Conservation (phyloP, 2,329 filamentous ascomycete species). For the Alternaria triticina region DNA sequence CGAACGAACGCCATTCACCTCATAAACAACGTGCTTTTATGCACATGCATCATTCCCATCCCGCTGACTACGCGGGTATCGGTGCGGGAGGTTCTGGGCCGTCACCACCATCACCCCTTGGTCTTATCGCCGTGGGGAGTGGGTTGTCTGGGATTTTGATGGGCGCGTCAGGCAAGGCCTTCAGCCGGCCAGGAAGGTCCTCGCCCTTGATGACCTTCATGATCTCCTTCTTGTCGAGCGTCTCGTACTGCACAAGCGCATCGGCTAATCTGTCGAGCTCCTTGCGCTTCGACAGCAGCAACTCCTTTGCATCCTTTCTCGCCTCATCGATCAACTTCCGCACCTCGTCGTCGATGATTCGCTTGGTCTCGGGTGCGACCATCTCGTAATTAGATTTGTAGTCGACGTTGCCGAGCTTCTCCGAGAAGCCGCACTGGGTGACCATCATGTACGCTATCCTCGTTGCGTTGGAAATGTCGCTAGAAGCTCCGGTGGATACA, state of each 20-base stretch:
- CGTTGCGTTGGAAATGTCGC: constrained; percentile 71
- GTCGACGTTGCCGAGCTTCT: constrained; percentile 86
- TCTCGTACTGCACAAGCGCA: constrained; percentile 93
- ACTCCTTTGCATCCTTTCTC: constrained; percentile 71
- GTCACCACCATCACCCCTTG: constrained; percentile 20
- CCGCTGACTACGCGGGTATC: constrained; percentile 22
- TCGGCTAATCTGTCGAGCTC: constrained; percentile 89
- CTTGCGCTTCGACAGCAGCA: constrained; percentile 76
- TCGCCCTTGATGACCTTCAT: constrained; percentile 88
- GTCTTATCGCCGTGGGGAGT: constrained; percentile 18
- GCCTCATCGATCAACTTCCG: constrained; percentile 83
- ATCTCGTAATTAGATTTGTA: constrained; percentile 79
- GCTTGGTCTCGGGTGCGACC: constrained; percentile 84
- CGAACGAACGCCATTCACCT: neutral
- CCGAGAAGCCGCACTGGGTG: constrained; percentile 87
- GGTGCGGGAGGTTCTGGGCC: constrained; percentile 22
- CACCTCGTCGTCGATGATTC: constrained; percentile 87
- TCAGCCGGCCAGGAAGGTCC: constrained; percentile 73
- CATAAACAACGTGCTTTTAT: neutral
- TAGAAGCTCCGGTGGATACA: constrained; percentile 86
- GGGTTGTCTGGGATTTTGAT: constrained; percentile 70
- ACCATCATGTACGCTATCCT: constrained; percentile 89
- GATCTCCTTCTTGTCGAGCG: constrained; percentile 85
- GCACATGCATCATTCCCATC: neutral
- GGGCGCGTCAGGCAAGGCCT: constrained; percentile 61